Percentiles rank a stretch among this genome's conserved stretches.
Evolutionary conservation across 2,329 filamentous ascomycete species (phyloP).

Genomic region (Thielaviopsis populi): DNA sequence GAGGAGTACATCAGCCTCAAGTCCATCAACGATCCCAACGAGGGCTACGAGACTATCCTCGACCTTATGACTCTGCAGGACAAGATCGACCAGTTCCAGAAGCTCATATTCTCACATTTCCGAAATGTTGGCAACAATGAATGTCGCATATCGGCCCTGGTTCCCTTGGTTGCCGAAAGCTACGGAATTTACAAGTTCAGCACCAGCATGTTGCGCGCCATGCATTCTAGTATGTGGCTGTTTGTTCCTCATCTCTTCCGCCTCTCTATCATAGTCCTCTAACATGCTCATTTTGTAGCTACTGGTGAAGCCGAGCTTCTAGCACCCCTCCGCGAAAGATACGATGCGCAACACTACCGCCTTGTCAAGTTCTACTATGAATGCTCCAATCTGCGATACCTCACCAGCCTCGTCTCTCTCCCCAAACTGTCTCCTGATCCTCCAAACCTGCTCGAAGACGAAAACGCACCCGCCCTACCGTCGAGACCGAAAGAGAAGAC

Average conservation of each 20-base stretch:
- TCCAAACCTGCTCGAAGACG: constrained; percentile 79
- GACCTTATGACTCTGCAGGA: constrained; percentile 95
- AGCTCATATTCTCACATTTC: constrained; percentile 95
- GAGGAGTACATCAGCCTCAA: constrained; percentile 98
- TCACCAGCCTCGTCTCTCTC: constrained; percentile 90
- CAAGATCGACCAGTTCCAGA: constrained; percentile 97
- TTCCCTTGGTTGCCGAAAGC: constrained; percentile 89
- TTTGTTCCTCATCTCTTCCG: neutral
- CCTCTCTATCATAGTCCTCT: neutral
- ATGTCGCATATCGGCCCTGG: constrained; percentile 84
- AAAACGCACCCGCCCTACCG: constrained; percentile 68
- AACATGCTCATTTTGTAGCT: constrained; percentile 32
- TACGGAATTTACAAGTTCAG: constrained; percentile 99
- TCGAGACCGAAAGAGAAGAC: constrained; percentile 57
- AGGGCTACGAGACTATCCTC: constrained; percentile 91
- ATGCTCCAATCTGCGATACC: constrained; percentile 90
- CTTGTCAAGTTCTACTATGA: constrained; percentile 98
- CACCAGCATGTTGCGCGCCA: constrained; percentile 95
- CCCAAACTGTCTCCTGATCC: constrained; percentile 91
- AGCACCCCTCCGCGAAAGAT: constrained; percentile 71
- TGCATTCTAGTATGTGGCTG: constrained; percentile 70
- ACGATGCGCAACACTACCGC: constrained; percentile 91
- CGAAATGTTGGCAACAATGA: constrained; percentile 85
- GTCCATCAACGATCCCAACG: constrained; percentile 95
- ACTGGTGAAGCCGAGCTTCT: constrained; percentile 89